Evolutionary conservation across 106 monocot genomes (phyloP), one percentile per base, ranked within the genome.

Genomic region (Dendrobium chrysotoxum): DNA sequence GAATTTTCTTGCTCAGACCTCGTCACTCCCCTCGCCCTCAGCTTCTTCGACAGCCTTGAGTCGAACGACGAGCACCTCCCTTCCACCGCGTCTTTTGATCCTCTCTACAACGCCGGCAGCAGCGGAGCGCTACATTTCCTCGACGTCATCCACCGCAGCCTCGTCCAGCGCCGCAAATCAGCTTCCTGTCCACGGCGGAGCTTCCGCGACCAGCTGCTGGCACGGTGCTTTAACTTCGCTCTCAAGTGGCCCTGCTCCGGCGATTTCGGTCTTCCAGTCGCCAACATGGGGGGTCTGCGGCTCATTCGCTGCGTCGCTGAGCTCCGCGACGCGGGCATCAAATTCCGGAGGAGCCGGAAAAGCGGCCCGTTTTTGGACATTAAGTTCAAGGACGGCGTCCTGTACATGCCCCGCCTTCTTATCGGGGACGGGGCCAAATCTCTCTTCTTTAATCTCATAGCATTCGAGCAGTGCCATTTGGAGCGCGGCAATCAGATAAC

Each of bases 401-500:
- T 95, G 31, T 46, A 76, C 31, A 89, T 95, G 64, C 95, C 91
- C 3, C 79, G 92, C 1, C 70, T 95, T 23, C 80, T 91, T 7
- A 88, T 95, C 79, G 88, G 89, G 78, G 92, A 95, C 46, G 89
- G 92, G 20, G 91, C 91, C 28, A 91, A 86, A 25, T 89, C 92
- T 1, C 70, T 95, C 1, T 95, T 92, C 80, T 86, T 92, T 2
- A 92, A 92, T 79, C 92, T 95, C 77, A 95, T 95, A 65, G 95
- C 92, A n/a, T n/a, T n/a, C n/a, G n/a, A n/a, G 7, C 93, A 46
- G 46, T 46, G 46, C 10, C 46, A n/a, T n/a, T n/a, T n/a, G n/a
- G n/a, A n/a, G 11, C 11, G 7, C 10, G 8, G 0, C 46, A 46
- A 7, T 10, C 46, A 46, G 9, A 46, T 46, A 46, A 46, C 46